These are phyloP conservation scores for Filobasidium uniguttulatum DNA, from an alignment of 1,284 basidiomycete species.

Conservation along the genomic window DNA sequence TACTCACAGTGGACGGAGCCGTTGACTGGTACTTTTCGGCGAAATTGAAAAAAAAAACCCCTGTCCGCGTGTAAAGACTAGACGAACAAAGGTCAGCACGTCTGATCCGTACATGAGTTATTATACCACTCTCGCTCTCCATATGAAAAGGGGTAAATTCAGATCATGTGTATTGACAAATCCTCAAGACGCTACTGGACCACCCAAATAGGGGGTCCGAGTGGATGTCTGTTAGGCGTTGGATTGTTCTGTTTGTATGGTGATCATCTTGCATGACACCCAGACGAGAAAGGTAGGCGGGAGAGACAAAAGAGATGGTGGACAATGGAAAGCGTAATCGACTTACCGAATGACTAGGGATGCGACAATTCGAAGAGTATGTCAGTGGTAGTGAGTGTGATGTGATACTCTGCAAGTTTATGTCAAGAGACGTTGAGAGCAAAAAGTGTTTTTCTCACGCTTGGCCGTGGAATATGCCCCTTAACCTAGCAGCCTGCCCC, in stretches of 20 bases:
- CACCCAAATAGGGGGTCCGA: background rate
- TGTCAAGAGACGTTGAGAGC: too few species aligned
- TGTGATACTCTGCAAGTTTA: too few species aligned
- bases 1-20: background rate
- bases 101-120: background rate
- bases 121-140: background rate
- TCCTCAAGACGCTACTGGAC: constrained; percentile 5
- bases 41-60: background rate
- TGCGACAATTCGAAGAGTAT: too few species aligned
- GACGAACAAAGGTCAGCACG: background rate
- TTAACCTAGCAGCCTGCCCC: too few species aligned
- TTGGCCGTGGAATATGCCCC: too few species aligned
- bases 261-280: too few species aligned
- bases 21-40: background rate
- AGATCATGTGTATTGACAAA: constrained; percentile 14
- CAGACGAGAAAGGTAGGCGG: too few species aligned
- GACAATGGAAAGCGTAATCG: too few species aligned
- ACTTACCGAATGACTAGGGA: too few species aligned
- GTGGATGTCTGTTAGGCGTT: constrained; percentile 11
- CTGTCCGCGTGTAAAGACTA: background rate
- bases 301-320: too few species aligned
- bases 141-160: background rate
- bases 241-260: constrained; percentile 12
- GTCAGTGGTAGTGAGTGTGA: too few species aligned
- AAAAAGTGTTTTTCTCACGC: too few species aligned